phyloP scores from a whole-genome alignment of 306 rosid species.

The Comarum palustre region DNA sequence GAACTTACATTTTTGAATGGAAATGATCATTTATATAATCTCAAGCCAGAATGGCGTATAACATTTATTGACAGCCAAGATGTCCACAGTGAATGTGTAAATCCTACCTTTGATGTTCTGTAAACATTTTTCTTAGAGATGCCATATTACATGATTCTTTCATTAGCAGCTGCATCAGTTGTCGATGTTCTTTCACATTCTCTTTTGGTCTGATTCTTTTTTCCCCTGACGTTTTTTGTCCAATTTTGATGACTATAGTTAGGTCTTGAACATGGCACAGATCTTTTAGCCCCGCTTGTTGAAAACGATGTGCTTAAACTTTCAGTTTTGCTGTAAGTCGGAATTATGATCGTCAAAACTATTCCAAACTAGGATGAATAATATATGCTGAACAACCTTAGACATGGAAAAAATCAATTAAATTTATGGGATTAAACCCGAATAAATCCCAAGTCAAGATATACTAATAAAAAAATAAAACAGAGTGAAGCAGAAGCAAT shows the following conservation, averaged over 20 bases:
- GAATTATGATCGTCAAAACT: background rate
- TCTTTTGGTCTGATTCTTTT: too few species aligned
- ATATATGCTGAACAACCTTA: background rate
- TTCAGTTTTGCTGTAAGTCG: background rate
- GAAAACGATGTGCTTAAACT: background rate
- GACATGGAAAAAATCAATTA: conserved; percentile 6
- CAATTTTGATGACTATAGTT: background rate
- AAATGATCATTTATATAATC: too few species aligned
- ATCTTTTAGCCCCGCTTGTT: background rate
- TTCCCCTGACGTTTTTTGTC: background rate
- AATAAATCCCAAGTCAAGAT: conserved; percentile 39
- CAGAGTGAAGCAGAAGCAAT: conserved; percentile 11
- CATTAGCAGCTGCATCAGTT: too few species aligned
- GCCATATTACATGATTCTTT: too few species aligned
- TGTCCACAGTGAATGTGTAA: conserved; percentile 83
- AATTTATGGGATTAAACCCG: conserved; percentile 37
- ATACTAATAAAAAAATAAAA: background rate
- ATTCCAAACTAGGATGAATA: background rate
- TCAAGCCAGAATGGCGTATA: too few species aligned
- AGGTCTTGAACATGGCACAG: background rate
- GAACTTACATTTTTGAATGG: conserved; percentile 65
- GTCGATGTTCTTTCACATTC: too few species aligned
- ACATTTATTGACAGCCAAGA: conserved; percentile 77
- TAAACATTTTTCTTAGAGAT: too few species aligned
- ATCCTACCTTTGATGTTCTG: conserved; percentile 20